These are phyloP conservation scores for Pseudoperonospora humuli DNA, from an alignment of 352 stramenopile genomes.

Conservation along the genomic window DNA sequence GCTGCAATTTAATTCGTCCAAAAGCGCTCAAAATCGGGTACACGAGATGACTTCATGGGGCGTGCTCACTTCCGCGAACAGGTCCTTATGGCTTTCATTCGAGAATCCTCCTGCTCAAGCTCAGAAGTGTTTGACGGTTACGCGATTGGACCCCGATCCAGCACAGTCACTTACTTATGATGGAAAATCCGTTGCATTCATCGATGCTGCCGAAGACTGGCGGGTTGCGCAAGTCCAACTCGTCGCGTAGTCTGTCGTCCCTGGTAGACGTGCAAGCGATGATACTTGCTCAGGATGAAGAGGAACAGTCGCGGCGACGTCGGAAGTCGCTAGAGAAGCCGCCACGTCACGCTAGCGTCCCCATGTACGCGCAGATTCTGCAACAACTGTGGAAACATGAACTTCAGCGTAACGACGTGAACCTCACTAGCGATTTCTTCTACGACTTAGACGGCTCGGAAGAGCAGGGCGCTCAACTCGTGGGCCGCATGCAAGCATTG, in stretches of 20 bases:
- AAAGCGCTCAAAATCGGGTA: not conserved
- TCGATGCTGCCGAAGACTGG: conserved; percentile 18
- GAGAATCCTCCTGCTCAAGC: not conserved
- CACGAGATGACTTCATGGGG: not conserved
- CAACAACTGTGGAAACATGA: conserved; percentile 58
- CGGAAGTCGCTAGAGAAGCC: conserved; percentile 45
- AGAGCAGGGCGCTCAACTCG: conserved; percentile 44
- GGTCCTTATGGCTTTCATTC: not conserved
- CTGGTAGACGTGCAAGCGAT: conserved; percentile 33
- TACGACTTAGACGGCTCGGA: conserved; percentile 53
- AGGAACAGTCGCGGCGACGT: conserved; percentile 34
- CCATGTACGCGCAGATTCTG: conserved; percentile 60
- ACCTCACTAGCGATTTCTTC: conserved; percentile 58
- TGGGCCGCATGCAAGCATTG: conserved; percentile 54
- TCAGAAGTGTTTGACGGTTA: not conserved
- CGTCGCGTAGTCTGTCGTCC: conserved; percentile 39
- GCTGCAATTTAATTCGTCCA: not conserved
- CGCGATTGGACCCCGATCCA: not conserved
- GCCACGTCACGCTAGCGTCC: conserved; percentile 53
- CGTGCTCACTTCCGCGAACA: conserved; percentile 18
- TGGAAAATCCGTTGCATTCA: conserved; percentile 32
- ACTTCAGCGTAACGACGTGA: conserved; percentile 48
- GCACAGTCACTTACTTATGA: conserved; percentile 6
- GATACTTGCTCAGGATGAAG: conserved; percentile 36
- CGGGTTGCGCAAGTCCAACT: conserved; percentile 47